A percentile compares a stretch with the other conserved stretches of the same genome.
phyloP scores from a whole-genome alignment of 192 early-diverging fungal genomes.

The Martensiomyces pterosporus region DNA sequence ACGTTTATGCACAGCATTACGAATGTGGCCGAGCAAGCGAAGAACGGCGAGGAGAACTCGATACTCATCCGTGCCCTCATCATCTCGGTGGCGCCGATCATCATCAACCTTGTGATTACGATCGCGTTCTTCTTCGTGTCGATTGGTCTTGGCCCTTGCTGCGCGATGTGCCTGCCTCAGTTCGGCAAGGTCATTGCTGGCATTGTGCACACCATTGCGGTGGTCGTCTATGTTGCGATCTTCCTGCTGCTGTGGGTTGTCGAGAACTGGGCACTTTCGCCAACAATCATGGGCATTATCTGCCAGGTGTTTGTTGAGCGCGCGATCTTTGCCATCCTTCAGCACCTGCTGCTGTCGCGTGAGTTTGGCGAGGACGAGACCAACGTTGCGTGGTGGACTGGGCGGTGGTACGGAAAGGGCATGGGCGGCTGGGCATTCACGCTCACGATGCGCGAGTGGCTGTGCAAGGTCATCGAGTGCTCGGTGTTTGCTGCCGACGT shows the following conservation, averaged over 20 bases:
- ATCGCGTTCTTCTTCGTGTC: conserved; percentile 63
- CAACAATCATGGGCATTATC: conserved; percentile 65
- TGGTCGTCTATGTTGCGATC: conserved; percentile 56
- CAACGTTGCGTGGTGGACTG: conserved; percentile 86
- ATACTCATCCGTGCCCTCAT: conserved; percentile 57
- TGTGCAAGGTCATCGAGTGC: conserved; percentile 85
- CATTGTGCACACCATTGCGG: conserved; percentile 59
- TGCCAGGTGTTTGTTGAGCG: conserved; percentile 64
- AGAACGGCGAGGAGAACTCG: conserved; percentile 41
- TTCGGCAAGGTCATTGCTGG: conserved; percentile 72
- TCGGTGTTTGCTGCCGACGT: conserved; percentile 75
- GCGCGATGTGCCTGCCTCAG: conserved; percentile 60
- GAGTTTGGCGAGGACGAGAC: conserved; percentile 81
- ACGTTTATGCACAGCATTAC: conserved; percentile 65
- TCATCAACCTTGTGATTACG: conserved; percentile 63
- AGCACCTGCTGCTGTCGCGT: conserved; percentile 66
- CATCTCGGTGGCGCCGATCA: conserved; percentile 65
- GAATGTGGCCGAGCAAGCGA: conserved; percentile 24
- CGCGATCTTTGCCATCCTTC: conserved; percentile 64
- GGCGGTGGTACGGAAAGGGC: conserved; percentile 73
- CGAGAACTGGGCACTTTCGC: conserved; percentile 61
- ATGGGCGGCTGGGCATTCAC: conserved; percentile 64
- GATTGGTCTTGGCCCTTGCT: conserved; percentile 57
- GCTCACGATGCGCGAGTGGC: conserved; percentile 72
- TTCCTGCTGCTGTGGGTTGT: conserved; percentile 65